Evolutionary conservation across 345 rosid genomes (phyloP).

Genomic region (Clarkia xantiana): DNA sequence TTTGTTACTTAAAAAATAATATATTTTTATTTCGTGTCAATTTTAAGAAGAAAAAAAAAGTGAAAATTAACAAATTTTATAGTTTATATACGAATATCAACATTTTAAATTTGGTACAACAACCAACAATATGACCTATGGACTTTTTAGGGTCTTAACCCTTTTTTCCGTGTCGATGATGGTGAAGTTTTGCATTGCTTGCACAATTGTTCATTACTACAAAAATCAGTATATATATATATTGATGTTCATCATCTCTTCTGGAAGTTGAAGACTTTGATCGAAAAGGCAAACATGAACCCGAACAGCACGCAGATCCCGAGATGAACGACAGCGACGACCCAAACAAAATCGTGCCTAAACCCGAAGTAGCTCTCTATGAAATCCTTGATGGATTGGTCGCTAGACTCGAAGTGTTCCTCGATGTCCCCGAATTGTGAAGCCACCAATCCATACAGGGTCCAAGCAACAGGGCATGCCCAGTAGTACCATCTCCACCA

Average conservation of each 20-base stretch:
- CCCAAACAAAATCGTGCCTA: conserved; percentile 39
- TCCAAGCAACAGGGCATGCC: conserved; percentile 41
- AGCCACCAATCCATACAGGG: conserved; percentile 36
- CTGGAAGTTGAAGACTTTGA: conserved; percentile 67
- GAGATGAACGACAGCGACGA: conserved; percentile 33
- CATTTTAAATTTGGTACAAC: too few relatives aligned
- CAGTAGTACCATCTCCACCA: conserved; percentile 79
- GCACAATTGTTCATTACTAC: too few relatives aligned
- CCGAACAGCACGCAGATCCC: conserved; percentile 41
- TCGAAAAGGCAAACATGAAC: conserved; percentile 55
- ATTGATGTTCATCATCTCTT: conserved; percentile 29
- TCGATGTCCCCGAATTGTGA: conserved; percentile 45
- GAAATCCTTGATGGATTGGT: conserved; percentile 33
- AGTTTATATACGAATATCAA: too few relatives aligned
- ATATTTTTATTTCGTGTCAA: too few relatives aligned
- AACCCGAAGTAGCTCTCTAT: conserved; percentile 41
- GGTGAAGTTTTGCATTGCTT: too few relatives aligned
- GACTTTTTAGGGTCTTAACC: too few relatives aligned
- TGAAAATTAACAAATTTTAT: too few relatives aligned
- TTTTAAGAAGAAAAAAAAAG: too few relatives aligned
- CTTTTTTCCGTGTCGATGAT: too few relatives aligned
- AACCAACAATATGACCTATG: too few relatives aligned
- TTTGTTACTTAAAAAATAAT: too few relatives aligned
- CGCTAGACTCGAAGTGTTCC: conserved; percentile 23
- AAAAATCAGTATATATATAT: too few relatives aligned